These are phyloP conservation scores for Aureobasidium subglaciale DNA, from an alignment of 2,329 filamentous ascomycete species.

Conservation along the genomic window DNA sequence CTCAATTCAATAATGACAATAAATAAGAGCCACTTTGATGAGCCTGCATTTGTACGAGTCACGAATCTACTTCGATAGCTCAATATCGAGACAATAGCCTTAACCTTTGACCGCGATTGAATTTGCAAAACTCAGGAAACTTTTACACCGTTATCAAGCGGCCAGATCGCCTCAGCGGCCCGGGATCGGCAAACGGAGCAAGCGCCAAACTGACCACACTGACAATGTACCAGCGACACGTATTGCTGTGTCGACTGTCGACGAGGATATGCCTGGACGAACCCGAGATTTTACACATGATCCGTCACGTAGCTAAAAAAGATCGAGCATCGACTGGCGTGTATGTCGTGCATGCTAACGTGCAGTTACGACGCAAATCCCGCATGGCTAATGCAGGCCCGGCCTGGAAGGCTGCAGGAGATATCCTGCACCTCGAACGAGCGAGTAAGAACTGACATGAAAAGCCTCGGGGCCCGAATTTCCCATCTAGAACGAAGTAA, in stretches of 20 bases:
- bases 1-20: not conserved
- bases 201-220: not conserved
- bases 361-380: not conserved
- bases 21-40: not conserved
- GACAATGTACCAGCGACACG: not conserved
- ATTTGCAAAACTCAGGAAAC: not conserved
- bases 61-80: not conserved
- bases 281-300: not conserved
- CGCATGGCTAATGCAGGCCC: not conserved
- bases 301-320: not conserved
- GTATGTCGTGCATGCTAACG: slow-evolving; percentile 8
- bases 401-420: slow-evolving; percentile 1
- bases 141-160: not conserved
- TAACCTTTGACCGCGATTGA: not conserved
- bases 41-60: not conserved
- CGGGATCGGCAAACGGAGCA: not conserved
- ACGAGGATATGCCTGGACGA: not conserved
- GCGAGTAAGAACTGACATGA: not conserved
- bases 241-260: not conserved
- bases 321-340: not conserved
- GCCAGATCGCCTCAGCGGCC: not conserved
- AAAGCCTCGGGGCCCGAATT: not conserved
- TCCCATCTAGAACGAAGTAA: not conserved
- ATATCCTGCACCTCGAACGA: not conserved
- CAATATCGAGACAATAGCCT: not conserved